Base-by-base conservation (phyloP, 805 yeast genomes). In the Komagataella phaffii region DNA sequence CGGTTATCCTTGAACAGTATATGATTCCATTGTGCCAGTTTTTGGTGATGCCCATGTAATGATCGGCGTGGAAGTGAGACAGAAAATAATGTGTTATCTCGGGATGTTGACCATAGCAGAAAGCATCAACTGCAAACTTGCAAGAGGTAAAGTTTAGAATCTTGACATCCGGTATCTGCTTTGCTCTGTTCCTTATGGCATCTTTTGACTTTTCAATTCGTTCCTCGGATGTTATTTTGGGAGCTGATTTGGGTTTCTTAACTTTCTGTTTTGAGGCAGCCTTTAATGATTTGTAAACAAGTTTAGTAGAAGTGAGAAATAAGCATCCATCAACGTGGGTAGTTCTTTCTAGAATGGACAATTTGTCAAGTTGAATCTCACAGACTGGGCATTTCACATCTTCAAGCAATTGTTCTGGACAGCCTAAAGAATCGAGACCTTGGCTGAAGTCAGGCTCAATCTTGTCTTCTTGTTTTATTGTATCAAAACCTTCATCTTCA, bases 11-110 rank as follows among this genome's bases (percentile, higher is more conserved):
- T 0, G 96, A 81, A 55, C 95, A 83, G 57, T 81, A 88, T 3
- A 93, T 79, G 6, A 70, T 69, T 0, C 88, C 90, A 51, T 77
- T 75, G 48, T 74, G 65, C 98, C 98, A 93, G 19, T 74, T 71
- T 58, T 85, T 85, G 2, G 81, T 67, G 14, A 93, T 66, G 0
- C 99, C 98, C 3, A 88, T 88, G 61, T 93, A 93, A 63, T 93
- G 99, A 63, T 93, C 99, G 0, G 96, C 72, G 64, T 93, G 99
- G 68, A 86, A 91, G 68, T 93, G 99, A 0, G 88, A 76, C 23
- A 86, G 65, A 55, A 84, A 77, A 64, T 85, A 85, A 46, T 72
- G 70, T 2, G 64, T 54, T 5, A 84, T 75, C 1, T 65, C 61
- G 0, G 67, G 68, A 54, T 76, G 71, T 0, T 75, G 71, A 7